Evolutionary conservation across 1,284 basidiomycete genomes (phyloP).

Genomic region (Macrocybe sp.): DNA sequence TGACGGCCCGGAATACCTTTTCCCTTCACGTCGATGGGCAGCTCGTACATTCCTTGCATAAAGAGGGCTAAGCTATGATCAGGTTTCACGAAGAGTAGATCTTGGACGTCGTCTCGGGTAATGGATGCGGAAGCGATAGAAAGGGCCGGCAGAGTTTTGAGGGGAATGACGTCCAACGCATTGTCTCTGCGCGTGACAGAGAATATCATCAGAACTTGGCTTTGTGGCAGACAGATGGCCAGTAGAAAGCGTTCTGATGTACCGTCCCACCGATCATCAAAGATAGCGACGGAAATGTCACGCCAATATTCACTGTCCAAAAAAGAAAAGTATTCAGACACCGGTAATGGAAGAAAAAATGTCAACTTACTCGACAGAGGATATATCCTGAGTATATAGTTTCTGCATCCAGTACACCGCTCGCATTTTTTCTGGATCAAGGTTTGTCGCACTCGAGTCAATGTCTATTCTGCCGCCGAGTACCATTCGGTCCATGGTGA

Average conservation of each 20-base stretch:
- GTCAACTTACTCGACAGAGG: slow-evolving; percentile 46
- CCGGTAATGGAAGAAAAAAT: neutral
- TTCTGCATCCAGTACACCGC: slow-evolving; percentile 65
- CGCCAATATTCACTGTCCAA: slow-evolving; percentile 34
- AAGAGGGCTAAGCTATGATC: slow-evolving; percentile 48
- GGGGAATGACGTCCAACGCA: slow-evolving; percentile 34
- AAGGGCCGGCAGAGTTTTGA: slow-evolving; percentile 40
- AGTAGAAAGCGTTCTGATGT: slow-evolving; percentile 45
- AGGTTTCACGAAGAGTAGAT: slow-evolving; percentile 61
- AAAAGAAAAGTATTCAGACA: slow-evolving; percentile 10
- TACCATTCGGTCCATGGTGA: slow-evolving; percentile 61
- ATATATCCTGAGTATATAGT: slow-evolving; percentile 45
- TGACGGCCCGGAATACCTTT: slow-evolving; percentile 18
- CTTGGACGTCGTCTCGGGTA: slow-evolving; percentile 58
- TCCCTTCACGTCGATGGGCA: slow-evolving; percentile 30
- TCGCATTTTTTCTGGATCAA: slow-evolving; percentile 59
- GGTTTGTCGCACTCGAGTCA: slow-evolving; percentile 32
- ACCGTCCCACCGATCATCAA: slow-evolving; percentile 65
- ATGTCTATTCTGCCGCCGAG: slow-evolving; percentile 40
- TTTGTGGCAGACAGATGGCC: slow-evolving; percentile 50
- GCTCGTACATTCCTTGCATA: slow-evolving; percentile 52
- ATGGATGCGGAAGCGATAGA: slow-evolving; percentile 56
- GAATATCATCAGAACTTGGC: slow-evolving; percentile 45
- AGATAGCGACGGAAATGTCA: slow-evolving; percentile 50
- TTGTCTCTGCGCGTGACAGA: slow-evolving; percentile 36